Conservation (phyloP, 2,329 filamentous ascomycete genomes). For the Paecilomyces variotii region DNA sequence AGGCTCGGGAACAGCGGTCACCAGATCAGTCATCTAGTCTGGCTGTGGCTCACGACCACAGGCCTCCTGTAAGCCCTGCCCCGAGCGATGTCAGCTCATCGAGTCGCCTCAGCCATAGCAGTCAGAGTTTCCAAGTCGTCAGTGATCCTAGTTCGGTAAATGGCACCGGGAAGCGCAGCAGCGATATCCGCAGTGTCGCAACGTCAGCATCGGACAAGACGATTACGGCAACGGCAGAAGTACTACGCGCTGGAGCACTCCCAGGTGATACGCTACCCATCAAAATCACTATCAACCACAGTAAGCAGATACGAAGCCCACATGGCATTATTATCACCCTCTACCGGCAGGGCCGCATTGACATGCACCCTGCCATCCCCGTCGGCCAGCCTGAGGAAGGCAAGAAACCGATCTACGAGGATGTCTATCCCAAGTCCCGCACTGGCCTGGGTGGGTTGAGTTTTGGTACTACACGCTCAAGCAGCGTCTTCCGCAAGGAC, state of each 20-base stretch:
- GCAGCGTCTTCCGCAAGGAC: conserved; percentile 92
- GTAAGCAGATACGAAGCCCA: conserved; percentile 80
- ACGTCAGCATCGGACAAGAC: conserved; percentile 59
- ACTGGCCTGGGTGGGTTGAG: conserved; percentile 82
- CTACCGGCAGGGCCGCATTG: conserved; percentile 83
- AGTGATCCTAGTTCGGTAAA: conserved; percentile 34
- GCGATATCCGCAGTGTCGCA: conserved; percentile 44
- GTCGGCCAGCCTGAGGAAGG: conserved; percentile 56
- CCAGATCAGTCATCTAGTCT: conserved; percentile 38
- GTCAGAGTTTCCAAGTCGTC: conserved; percentile 48
- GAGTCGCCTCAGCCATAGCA: conserved; percentile 61
- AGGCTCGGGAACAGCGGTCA: conserved; percentile 37
- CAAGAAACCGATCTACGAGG: conserved; percentile 65
- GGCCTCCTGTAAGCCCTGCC: conserved; percentile 38
- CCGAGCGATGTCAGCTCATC: conserved; percentile 64
- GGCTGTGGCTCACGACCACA: conserved; percentile 23
- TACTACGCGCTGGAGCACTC: conserved; percentile 73
- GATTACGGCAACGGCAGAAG: conserved; percentile 78
- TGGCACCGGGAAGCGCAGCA: conserved; percentile 33
- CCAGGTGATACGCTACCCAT: conserved; percentile 77
- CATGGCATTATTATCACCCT: conserved; percentile 89
- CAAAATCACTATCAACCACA: conserved; percentile 75
- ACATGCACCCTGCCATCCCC: conserved; percentile 61
- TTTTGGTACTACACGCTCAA: conserved; percentile 75
- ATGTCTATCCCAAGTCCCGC: conserved; percentile 78